Evolutionary conservation across 306 rosid genomes (phyloP), one percentile per base, ranked within the genome.

Genomic region (Vigna unguiculata): DNA sequence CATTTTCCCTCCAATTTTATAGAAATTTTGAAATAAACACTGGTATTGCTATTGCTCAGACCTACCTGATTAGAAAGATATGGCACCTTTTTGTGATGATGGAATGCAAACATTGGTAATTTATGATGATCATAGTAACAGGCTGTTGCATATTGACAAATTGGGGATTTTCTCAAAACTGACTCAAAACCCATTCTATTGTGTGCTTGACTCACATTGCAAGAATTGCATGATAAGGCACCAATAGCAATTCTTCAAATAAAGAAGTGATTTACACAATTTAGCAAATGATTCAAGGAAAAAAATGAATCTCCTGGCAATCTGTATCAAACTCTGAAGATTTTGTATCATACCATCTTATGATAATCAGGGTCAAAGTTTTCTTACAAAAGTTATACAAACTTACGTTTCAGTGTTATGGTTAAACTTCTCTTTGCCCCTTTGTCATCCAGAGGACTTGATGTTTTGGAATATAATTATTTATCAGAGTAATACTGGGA

Each of bases 401-500:
- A 53, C 43, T 19, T 21, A 38, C 45, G 22, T 53, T 20, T 40
- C 28, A 49, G 19, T 54, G 32, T 41, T 25, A 19, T 19, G 15
- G 19, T 52, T 66, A 77, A 24, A 19, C 36, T 67, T 77, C 47
- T 67, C 19, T 55, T 55, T 43, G 53, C 7, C 47, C n/a, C 30
- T 25, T 36, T 55, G 2, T 19, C 51, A 38, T 22, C 45, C 30
- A 71, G 40, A 69, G 48, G 43, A 15, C 51, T 78, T 59, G n/a
- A 19, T 58, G 40, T 30, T 77, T 46, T 47, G 12, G 34, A 69
- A 41, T 78, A 61, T 62, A 38, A 69, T 49, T 15, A 17, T 81
- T 81, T 55, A 53, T 51, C 57, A 53, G 58, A 53, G 61, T 19
- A 73, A 68, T 34, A 64, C 61, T 34, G 69, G 48, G 74, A 32